These are phyloP conservation scores for Penicillium diatomitis DNA, from an alignment of 495 filamentous ascomycete species.

Conservation along the genomic window DNA sequence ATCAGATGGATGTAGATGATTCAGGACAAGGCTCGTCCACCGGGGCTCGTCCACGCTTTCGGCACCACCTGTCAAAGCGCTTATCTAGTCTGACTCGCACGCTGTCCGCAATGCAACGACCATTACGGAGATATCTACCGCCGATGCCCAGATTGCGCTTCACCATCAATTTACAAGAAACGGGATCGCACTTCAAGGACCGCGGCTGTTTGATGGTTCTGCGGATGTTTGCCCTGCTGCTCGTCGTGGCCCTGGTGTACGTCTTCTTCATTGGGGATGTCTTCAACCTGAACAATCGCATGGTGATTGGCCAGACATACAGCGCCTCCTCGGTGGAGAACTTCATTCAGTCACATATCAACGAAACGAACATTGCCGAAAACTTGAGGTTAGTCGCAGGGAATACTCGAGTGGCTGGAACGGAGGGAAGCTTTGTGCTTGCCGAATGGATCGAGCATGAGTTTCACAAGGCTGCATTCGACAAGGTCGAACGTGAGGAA, in stretches of 20 bases:
- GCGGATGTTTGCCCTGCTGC: conserved; percentile 61
- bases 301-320: conserved; percentile 35
- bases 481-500: conserved; percentile 60
- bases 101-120: conserved; percentile 46
- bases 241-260: conserved; percentile 71
- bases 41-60: conserved; percentile 27
- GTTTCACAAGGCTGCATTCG: conserved; percentile 61
- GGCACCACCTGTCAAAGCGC: conserved; percentile 45
- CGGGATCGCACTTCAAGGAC: conserved; percentile 19
- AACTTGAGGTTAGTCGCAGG: conserved; percentile 62
- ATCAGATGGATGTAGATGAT: conserved; percentile 85
- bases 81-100: conserved; percentile 45
- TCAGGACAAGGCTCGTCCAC: conserved; percentile 38
- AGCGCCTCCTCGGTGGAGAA: conserved; percentile 54
- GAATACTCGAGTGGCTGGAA: conserved; percentile 83
- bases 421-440: conserved; percentile 75
- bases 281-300: conserved; percentile 45
- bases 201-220: conserved; percentile 53
- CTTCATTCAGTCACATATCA: conserved; percentile 61
- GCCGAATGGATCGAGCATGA: conserved; percentile 71
- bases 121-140: conserved; percentile 43
- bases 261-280: conserved; percentile 75
- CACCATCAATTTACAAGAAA: conserved; percentile 23
- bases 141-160: conserved; percentile 33
- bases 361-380: conserved; percentile 58